phyloP scores from a whole-genome alignment of 2,329 filamentous ascomycete species.

The Colletotrichum eleusines region DNA sequence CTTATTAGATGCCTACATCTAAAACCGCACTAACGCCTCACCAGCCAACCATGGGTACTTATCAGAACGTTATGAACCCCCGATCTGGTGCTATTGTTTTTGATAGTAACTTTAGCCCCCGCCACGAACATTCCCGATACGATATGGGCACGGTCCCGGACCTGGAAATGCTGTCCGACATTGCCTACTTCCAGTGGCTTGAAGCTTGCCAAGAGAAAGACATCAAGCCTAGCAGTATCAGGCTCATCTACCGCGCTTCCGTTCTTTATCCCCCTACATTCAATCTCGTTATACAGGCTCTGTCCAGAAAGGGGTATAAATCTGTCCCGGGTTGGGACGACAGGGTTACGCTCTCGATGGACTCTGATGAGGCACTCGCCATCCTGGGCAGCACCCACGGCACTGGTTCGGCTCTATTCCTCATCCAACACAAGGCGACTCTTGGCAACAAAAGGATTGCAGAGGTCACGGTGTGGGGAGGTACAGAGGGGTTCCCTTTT shows the following conservation, averaged over 20 bases:
- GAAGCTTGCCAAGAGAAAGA: neutral
- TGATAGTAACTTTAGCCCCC: conserved; percentile 1
- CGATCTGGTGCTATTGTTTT: conserved; percentile 11
- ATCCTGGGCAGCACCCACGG: conserved; percentile 7
- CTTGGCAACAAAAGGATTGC: conserved; percentile 7
- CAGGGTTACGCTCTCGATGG: neutral
- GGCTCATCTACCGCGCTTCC: neutral
- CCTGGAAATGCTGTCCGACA: conserved; percentile 7
- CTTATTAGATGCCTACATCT: no score
- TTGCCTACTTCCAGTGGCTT: conserved; percentile 23
- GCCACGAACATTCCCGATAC: neutral
- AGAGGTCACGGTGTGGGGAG: conserved; percentile 11
- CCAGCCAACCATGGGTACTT: neutral
- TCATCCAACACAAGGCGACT: neutral
- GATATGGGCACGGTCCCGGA: neutral
- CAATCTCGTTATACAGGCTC: neutral
- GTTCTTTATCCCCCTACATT: neutral
- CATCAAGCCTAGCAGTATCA: neutral
- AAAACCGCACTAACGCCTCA: no score
- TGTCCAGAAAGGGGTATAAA: neutral
- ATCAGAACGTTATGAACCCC: conserved; percentile 6
- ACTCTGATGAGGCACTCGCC: neutral
- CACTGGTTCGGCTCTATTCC: neutral
- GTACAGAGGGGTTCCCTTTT: neutral
- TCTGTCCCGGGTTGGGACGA: neutral